Evolutionary conservation across 2,329 filamentous ascomycete species (phyloP).

Genomic region (Paecilomyces niveus): DNA sequence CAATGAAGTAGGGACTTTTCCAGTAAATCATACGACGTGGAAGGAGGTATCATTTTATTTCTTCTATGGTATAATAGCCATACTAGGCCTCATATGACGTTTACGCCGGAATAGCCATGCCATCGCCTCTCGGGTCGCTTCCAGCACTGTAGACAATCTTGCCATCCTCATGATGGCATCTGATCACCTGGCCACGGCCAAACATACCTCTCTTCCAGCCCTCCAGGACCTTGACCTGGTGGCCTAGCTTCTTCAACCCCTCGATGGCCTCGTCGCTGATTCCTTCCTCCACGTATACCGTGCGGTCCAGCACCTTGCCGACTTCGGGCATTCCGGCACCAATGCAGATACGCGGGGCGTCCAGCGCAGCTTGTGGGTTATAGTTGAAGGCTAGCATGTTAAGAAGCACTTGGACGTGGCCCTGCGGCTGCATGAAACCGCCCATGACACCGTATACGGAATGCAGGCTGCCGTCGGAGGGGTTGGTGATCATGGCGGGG

Average conservation of each 20-base stretch:
- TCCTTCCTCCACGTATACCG: slow-evolving; percentile 75
- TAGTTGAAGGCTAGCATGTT: slow-evolving; percentile 79
- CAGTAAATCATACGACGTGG: too few species aligned
- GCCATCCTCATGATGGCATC: slow-evolving; percentile 69
- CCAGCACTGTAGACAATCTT: slow-evolving; percentile 75
- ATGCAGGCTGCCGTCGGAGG: slow-evolving; percentile 65
- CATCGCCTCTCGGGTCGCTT: slow-evolving; percentile 83
- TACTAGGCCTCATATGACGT: background rate
- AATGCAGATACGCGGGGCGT: slow-evolving; percentile 87
- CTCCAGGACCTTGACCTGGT: slow-evolving; percentile 62
- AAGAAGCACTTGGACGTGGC: slow-evolving; percentile 85
- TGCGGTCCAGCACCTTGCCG: slow-evolving; percentile 52
- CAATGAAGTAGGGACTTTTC: too few species aligned
- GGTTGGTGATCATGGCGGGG: slow-evolving; percentile 78
- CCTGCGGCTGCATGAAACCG: slow-evolving; percentile 97
- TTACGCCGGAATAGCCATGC: slow-evolving; percentile 52
- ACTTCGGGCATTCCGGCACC: slow-evolving; percentile 62
- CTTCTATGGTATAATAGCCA: background rate
- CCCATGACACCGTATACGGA: slow-evolving; percentile 95
- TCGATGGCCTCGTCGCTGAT: slow-evolving; percentile 62
- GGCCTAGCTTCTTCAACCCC: slow-evolving; percentile 62
- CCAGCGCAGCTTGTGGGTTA: slow-evolving; percentile 79
- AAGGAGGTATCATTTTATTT: background rate
- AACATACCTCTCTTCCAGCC: slow-evolving; percentile 64
- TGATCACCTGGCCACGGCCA: slow-evolving; percentile 80